Percentiles rank a stretch among this genome's conserved stretches.
Conservation (phyloP, 208 protist species). For the Acanthamoeba healyi region DNA sequence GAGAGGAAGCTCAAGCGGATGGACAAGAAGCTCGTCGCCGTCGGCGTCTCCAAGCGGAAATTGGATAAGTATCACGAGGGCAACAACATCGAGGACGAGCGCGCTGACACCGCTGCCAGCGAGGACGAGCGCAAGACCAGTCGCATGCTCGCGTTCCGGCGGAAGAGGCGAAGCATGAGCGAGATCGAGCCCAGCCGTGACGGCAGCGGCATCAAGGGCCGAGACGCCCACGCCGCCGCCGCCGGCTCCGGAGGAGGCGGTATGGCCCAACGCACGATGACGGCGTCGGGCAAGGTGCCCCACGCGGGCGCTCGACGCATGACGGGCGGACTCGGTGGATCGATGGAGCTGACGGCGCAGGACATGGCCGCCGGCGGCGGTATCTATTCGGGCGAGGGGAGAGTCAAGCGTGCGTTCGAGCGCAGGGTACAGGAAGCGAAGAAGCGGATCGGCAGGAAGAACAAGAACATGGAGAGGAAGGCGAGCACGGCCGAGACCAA, state of each 20-base stretch:
- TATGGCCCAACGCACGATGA: background rate
- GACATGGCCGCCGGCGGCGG: no score
- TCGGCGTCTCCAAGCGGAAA: no score
- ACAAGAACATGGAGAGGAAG: background rate
- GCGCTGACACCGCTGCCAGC: no score
- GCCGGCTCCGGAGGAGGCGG: background rate
- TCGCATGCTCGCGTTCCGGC: constrained; percentile 3
- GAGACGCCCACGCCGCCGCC: no score
- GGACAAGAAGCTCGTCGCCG: constrained; percentile 28
- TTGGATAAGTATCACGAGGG: no score
- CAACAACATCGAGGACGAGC: background rate
- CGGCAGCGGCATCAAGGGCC: no score
- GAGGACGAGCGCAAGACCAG: no score
- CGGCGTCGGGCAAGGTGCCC: background rate
- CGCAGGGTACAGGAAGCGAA: constrained; percentile 8
- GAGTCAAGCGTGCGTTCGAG: background rate
- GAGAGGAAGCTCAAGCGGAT: constrained; percentile 36
- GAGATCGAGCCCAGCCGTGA: background rate
- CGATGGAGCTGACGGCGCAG: no score
- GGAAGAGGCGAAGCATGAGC: background rate
- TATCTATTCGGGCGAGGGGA: no score
- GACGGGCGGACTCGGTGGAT: background rate
- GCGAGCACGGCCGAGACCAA: background rate
- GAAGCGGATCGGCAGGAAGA: background rate
- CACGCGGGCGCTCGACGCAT: background rate